Conservation (phyloP, 306 rosid species). For the Luffa acutangula region DNA sequence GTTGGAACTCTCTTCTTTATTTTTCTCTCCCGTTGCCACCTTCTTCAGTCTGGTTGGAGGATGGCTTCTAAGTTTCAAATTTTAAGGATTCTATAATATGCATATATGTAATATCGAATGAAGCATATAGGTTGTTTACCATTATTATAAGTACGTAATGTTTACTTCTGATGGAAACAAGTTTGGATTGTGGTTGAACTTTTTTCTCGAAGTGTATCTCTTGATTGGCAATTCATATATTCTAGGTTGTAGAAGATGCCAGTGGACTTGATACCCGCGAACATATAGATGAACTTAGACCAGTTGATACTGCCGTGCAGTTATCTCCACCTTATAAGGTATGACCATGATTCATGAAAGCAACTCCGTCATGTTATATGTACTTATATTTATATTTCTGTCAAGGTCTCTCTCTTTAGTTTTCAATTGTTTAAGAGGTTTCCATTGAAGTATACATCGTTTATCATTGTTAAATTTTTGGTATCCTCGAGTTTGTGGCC, state of each 20-base stretch:
- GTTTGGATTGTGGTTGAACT: background rate
- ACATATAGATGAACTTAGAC: background rate
- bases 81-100: background rate
- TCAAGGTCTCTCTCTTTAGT: background rate
- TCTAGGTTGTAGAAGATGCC: conserved; percentile 1
- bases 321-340: conserved; percentile 12
- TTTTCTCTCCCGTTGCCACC: background rate
- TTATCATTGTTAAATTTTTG: too few relatives aligned
- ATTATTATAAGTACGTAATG: background rate
- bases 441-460: background rate
- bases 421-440: background rate
- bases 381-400: background rate
- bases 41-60: background rate
- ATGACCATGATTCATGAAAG: background rate
- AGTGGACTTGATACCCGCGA: background rate
- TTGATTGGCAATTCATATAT: background rate
- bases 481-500: background rate
- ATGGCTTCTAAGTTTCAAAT: background rate
- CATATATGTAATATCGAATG: background rate
- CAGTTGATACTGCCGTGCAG: background rate
- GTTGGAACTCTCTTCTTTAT: background rate
- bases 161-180: background rate
- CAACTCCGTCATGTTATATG: background rate
- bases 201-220: background rate
- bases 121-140: background rate